These are phyloP conservation scores for Psidium guajava DNA, from an alignment of 345 rosid species.

Conservation along the genomic window DNA sequence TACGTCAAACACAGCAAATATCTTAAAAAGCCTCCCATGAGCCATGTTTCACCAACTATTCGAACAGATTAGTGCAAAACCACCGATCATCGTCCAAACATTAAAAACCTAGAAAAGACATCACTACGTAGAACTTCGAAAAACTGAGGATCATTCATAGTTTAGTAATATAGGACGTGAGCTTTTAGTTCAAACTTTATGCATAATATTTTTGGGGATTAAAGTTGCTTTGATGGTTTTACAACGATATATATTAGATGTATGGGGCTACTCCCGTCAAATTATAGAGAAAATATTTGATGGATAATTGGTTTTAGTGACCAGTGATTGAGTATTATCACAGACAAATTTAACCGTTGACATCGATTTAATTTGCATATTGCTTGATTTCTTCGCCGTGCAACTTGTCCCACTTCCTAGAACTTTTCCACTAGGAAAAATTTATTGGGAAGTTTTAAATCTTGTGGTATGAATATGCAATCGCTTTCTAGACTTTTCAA, in stretches of 20 bases:
- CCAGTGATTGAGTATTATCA: neutral
- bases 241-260: neutral
- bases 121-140: too few species aligned
- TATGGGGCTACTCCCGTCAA: accelerated
- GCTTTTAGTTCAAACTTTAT: neutral
- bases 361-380: neutral
- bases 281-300: neutral
- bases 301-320: neutral
- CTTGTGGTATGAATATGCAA: neutral
- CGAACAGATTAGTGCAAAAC: too few species aligned
- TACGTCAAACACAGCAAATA: too few species aligned
- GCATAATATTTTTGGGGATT: neutral
- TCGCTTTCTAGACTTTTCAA: neutral
- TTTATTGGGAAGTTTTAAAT: neutral
- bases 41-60: too few species aligned
- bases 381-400: neutral
- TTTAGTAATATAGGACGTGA: neutral
- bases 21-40: too few species aligned
- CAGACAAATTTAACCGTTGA: too few species aligned
- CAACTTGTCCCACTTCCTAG: neutral
- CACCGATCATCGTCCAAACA: too few species aligned
- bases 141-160: neutral
- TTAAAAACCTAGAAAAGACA: too few species aligned
- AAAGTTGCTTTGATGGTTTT: neutral
- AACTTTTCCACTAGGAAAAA: neutral